These are phyloP conservation scores for Russula virescens DNA, from an alignment of 768 basidiomycete genomes.

Conservation along the genomic window DNA sequence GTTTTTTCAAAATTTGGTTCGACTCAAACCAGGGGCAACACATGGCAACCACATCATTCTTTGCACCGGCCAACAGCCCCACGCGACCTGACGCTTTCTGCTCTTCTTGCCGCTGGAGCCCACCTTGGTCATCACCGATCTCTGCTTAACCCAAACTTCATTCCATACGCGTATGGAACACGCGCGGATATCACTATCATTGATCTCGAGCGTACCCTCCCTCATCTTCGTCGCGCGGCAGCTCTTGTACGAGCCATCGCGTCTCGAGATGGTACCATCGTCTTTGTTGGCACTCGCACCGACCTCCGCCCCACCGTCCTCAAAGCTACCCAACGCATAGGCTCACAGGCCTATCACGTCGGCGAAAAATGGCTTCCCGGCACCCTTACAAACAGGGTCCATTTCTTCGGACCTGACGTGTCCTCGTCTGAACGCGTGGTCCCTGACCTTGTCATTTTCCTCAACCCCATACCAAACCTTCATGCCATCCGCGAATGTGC, in stretches of 20 bases:
- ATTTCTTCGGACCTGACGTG: slow-evolving; percentile 60
- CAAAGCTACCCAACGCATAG: slow-evolving; percentile 75
- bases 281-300: slow-evolving; percentile 87
- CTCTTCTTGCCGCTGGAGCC: slow-evolving; percentile 87
- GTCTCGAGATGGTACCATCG: slow-evolving; percentile 71
- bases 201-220: slow-evolving; percentile 90
- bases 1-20: slow-evolving; percentile 68
- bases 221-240: slow-evolving; percentile 85
- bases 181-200: slow-evolving; percentile 89
- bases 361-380: slow-evolving; percentile 91
- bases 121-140: slow-evolving; percentile 86
- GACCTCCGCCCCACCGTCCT: slow-evolving; percentile 70
- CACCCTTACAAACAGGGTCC: slow-evolving; percentile 82
- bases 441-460: slow-evolving; percentile 87
- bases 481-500: slow-evolving; percentile 91
- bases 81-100: slow-evolving; percentile 71
- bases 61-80: slow-evolving; percentile 57
- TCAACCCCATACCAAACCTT: slow-evolving; percentile 82
- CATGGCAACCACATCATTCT: slow-evolving; percentile 67
- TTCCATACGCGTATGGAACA: slow-evolving; percentile 88
- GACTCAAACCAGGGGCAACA: slow-evolving; percentile 56
- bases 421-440: slow-evolving; percentile 49
- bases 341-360: slow-evolving; percentile 75
- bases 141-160: slow-evolving; percentile 83
- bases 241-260: slow-evolving; percentile 81